Evolutionary conservation across 1,284 basidiomycete genomes (phyloP), one percentile per base, ranked within the genome.

Genomic region (Boletellus deceptivus): DNA sequence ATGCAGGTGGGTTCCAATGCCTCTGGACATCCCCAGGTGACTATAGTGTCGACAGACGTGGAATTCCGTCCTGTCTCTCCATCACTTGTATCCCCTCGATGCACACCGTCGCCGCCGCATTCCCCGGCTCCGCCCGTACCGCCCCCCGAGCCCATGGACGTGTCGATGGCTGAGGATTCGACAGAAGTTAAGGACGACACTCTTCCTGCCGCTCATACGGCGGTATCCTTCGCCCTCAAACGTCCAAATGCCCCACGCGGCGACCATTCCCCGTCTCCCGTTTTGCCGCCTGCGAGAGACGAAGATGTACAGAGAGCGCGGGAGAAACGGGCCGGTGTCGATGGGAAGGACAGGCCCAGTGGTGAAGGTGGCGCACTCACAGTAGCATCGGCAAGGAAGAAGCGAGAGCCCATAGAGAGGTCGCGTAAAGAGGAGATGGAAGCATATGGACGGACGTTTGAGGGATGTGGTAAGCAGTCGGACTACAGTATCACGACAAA

Each of bases 401-500:
- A 68, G 59, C 68, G 68, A 17, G 56, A 70, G 42, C 72, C 74
- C 2, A 67, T 74, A 3, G 74, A 75, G n/a, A 76, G 84, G 49
- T 75, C 83, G 3, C 70, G 74, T 20, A 82, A 84, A 54, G 80
- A 88, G 53, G 93, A 95, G 63, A 65, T 75, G 56, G 69, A 71
- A 37, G 80, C 77, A 1, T 89, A 89, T 61, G 82, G 83, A 3
- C 80, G 80, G 52, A 71, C 71, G 3, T 93, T 97, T 59, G 70
- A 76, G 17, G 94, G 94, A 0, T 90, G 88, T 59, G 89, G 91
- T 3, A 72, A 74, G 42, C 80, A 94, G 55, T 72, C 73, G n/a
- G 86, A 90, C 55, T 97, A 96, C 66, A 82, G 86, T 49, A 75
- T 86, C 11, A 85, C 86, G 31, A 86, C 84, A 9, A 96, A 96